Base-by-base conservation (phyloP, 768 basidiomycete genomes). In the Mrakia frigida region DNA sequence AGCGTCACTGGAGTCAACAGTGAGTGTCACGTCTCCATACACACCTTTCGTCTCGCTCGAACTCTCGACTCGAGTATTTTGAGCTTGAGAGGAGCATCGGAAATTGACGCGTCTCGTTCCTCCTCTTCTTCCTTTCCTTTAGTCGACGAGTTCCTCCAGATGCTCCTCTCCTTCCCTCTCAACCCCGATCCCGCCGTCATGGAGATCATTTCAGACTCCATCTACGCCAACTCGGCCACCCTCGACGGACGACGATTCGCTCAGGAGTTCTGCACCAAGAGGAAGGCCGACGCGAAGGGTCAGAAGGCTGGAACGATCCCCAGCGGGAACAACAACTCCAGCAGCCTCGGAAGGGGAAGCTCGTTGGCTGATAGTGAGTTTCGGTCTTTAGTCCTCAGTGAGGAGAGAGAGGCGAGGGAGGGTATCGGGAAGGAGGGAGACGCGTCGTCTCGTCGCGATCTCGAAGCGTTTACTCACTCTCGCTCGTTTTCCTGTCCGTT, bases 61-160 rank as follows among this genome's bases (percentile, higher is more conserved):
- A 6, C 56, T 16, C 33, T 33, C 31, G 18, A 25, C 23, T 9
- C 2, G 6, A 4, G 16, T 63, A 4, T 6, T 25, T 52, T 23
- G 33, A 39, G 50, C 73, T 11, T 4, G 0, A 39, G 35, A 14
- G 71, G 70, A 39, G 46, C 65, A 3, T 2, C 63, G 1, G 46
- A 31, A 28, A 53, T 76, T 78, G 43, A 79, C 60, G 73, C 43
- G n/a, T 75, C 65, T 37, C 46, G 16, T 13, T 74, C 33, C 33
- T 46, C 39, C 11, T 31, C 10, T 41, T 56, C 46, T 53, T 71
- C 41, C 9, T 68, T 14, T 75, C 25, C 39, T 11, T 6, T 80
- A 97, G 95, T 96, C 73, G 97, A 98, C 82, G 97, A 98, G 80
- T 94, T 98, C 82, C 90, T 93, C 81, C 90, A 92, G 65, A 96